Conservation (phyloP, 176 grass and related monocot species). For the Stipa capillata region DNA sequence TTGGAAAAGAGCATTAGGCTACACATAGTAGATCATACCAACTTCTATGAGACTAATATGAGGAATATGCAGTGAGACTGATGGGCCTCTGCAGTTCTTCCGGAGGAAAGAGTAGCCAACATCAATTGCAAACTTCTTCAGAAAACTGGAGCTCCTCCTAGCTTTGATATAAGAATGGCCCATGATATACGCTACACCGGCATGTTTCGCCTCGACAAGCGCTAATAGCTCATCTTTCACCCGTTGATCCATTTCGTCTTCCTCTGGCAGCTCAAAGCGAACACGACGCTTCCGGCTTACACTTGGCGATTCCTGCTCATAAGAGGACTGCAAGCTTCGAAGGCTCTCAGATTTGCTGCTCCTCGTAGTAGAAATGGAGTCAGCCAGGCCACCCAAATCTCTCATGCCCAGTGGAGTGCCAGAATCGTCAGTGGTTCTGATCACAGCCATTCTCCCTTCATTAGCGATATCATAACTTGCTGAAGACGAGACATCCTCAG, state of each 20-base stretch:
- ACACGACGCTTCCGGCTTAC: conserved; percentile 35
- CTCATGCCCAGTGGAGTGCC: conserved; percentile 41
- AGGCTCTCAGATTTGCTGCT: conserved; percentile 85
- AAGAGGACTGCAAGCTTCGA: conserved; percentile 65
- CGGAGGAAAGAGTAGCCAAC: conserved; percentile 92
- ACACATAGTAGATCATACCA: conserved; percentile 97
- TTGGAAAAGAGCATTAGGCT: conserved; percentile 21
- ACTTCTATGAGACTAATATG: conserved; percentile 99
- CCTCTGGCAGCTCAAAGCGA: conserved; percentile 58
- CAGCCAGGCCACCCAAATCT: conserved; percentile 24
- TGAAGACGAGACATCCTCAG: conserved; percentile 53
- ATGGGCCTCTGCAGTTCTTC: conserved; percentile 89
- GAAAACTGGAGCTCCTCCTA: conserved; percentile 65
- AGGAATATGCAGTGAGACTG: conserved; percentile 83
- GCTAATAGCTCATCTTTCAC: conserved; percentile 76
- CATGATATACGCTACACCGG: conserved; percentile 88
- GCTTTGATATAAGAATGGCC: conserved; percentile 96
- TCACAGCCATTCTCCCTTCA: conserved; percentile 92
- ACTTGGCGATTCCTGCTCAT: conserved; percentile 67
- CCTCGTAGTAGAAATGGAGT: conserved; percentile 30
- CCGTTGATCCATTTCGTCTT: conserved; percentile 39
- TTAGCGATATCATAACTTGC: conserved; percentile 63
- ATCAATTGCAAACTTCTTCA: conserved; percentile 77
- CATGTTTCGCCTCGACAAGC: conserved; percentile 79
- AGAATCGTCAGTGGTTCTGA: conserved; percentile 47